phyloP scores from a whole-genome alignment of 371 early-diverging fungal genomes.

The Gilbertella persicaria region DNA sequence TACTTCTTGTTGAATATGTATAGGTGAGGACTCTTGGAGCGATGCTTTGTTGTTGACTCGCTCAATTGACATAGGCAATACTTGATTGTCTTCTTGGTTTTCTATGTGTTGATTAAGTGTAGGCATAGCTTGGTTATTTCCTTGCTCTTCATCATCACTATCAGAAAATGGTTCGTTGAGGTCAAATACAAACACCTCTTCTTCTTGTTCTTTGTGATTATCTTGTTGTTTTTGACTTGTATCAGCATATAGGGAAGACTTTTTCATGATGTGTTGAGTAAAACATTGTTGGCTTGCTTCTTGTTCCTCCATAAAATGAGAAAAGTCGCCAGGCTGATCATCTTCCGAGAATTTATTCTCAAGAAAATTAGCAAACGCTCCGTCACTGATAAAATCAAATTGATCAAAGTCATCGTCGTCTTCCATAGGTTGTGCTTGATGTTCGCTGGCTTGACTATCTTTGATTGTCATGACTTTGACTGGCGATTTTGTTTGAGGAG shows the following conservation, averaged over 20 bases:
- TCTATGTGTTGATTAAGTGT: not conserved
- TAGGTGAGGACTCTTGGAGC: no score
- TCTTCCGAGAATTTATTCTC: constrained; percentile 14
- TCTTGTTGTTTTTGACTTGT: not conserved
- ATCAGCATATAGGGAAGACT: not conserved
- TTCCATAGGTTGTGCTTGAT: not conserved
- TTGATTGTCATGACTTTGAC: not conserved
- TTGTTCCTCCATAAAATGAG: not conserved
- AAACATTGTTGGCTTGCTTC: not conserved
- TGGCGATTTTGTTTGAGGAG: not conserved
- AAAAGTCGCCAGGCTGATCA: not conserved
- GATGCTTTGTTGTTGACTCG: no score
- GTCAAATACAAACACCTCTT: not conserved
- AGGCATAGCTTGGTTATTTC: no score
- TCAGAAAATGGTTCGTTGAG: not conserved
- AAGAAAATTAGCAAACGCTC: constrained; percentile 6
- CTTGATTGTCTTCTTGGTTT: no score
- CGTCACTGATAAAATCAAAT: constrained; percentile 12
- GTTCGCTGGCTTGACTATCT: no score
- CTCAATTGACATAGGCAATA: no score
- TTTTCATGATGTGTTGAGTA: not conserved
- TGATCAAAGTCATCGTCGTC: constrained; percentile 4
- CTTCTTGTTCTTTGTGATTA: not conserved
- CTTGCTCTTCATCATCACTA: not conserved
- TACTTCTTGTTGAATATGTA: no score